Evolutionary conservation across 805 yeast species (phyloP), one percentile per base, ranked within the genome.

Genomic region (Schwanniomyces sp.): DNA sequence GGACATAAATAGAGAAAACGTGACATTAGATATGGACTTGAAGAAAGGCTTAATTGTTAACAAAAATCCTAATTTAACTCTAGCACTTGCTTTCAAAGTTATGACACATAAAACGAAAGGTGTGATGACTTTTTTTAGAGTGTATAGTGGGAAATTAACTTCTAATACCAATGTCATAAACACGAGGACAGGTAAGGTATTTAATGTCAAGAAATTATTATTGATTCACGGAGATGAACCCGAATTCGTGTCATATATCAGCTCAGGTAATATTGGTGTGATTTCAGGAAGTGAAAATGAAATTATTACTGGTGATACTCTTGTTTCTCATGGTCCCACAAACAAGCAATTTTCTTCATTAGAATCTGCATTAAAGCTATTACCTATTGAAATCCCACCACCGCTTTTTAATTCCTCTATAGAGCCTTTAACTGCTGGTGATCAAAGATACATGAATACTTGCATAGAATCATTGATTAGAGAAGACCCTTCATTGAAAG

Each of bases 71-170:
- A 76, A 82, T 42, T 61, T 88, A 21, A 77, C 89, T 4, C 77
- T 90, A 6, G 91, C 96, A 0, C 72, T 92, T 36, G 97, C 97
- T 1, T 94, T 94, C 70, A 94, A 94, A 63, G 96, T 92, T 5
- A 78, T 87, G 43, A 85, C 91, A 3, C 97, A 94, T 62, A 86
- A 89, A 2, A 82, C 82, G 17, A 77, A 91, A 51, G 96, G 97
- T 0, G 75, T 84, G 0, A 81, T 91, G 85, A 85, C 88, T 6
- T 94, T 85, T 62, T 84, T 92, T 25, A 74, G 99, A 47, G 94
- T 94, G 3, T 94, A 94, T 68, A 80, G 91, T 43, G 99, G 99
- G 0, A 77, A 72, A 36, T 64, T 94, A 14, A 76, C 74, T 46
- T 76, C 85, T 36, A 86, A 86, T 44, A 68, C 85, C 12, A 79